Base-by-base conservation (phyloP, 306 rosid species). In the Rosa multiflora region DNA sequence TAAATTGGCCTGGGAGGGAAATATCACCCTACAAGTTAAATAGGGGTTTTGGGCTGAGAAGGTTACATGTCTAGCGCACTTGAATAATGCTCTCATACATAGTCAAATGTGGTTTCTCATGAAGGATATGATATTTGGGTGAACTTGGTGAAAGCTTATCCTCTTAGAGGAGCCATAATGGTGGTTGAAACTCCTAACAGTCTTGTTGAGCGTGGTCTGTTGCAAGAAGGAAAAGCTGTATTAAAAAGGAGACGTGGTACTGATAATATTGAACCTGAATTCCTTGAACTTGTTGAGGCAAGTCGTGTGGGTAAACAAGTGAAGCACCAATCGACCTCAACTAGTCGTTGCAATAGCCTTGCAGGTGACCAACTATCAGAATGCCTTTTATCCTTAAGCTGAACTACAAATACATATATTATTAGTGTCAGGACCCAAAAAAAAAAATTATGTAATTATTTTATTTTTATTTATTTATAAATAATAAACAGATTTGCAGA, bases 141-240 rank as follows among this genome's bases (percentile, higher is more conserved):
- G 37, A 32, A 32, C 37, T 32, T 32, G 37, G 37, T 32, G 37
- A 32, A 32, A 32, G 37, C 3, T 32, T 32, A 32, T 32, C 37
- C 37, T 32, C 37, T 32, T 32, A 32, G 37, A 32, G 37, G 37
- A 32, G 37, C 32, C 21, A 76, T 84, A 17, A 7, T 94, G 44
- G 97, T 91, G 58, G 96, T 91, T 63, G 98, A 94, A 78, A 94
- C 98, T 20, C 98, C 98, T 0, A 91, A 86, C 87, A 90, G 97
- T 80, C 88, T 94, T 67, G 85, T 94, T 0, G 93, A 91, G 67
- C 92, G 98, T 1, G 98, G 89, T 80, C 89, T 42, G 52, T 11
- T 84, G 8, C 93, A 91, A 20, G 84, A 94, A 88, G 98, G 98
- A 42, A 94, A 79, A 86, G 35, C 70, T 10, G 93, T 83, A n/a